A percentile compares a stretch with the other conserved stretches of the same genome.
Conservation (phyloP, 495 filamentous ascomycete genomes). For the Penicillium cinerascens region DNA sequence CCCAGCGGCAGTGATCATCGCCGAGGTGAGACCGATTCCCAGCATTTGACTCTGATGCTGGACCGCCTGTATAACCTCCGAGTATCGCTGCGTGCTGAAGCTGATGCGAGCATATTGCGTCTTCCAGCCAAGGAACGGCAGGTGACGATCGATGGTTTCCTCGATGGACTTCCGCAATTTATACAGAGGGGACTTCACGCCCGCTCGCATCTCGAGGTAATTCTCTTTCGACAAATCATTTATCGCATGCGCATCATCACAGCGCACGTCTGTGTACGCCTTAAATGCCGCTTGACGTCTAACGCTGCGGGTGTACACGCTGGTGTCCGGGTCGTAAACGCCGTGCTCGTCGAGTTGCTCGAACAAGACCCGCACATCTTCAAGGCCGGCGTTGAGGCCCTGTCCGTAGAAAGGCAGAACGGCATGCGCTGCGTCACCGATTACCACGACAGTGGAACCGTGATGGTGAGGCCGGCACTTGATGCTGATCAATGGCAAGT, state of each 20-base stretch:
- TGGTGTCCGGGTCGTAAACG: conserved; percentile 32
- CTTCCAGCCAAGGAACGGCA: conserved; percentile 76
- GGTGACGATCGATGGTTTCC: conserved; percentile 71
- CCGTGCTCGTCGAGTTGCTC: conserved; percentile 64
- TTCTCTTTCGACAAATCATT: conserved; percentile 90
- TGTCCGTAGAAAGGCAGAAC: conserved; percentile 97
- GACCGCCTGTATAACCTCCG: conserved; percentile 67
- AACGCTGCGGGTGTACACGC: conserved; percentile 36
- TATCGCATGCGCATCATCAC: conserved; percentile 79
- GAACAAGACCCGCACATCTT: conserved; percentile 81
- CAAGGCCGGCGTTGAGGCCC: conserved; percentile 82
- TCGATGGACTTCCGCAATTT: conserved; percentile 78
- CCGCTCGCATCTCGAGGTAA: conserved; percentile 87
- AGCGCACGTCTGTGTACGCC: conserved; percentile 69
- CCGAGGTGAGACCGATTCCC: conserved; percentile 29
- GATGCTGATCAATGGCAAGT: conserved; percentile 87
- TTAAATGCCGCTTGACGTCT: conserved; percentile 57
- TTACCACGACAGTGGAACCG: conserved; percentile 69
- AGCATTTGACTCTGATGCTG: conserved; percentile 65
- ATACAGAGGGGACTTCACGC: conserved; percentile 73
- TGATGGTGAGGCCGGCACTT: conserved; percentile 88
- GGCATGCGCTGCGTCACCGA: conserved; percentile 94
- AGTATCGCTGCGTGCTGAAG: conserved; percentile 89
- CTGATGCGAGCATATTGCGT: conserved; percentile 93
- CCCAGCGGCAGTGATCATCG: conserved; percentile 21